A percentile compares a stretch with the other conserved stretches of the same genome.
These are phyloP conservation scores for Backusella westeae DNA, from an alignment of 192 early-diverging fungal genomes.

Conservation along the genomic window DNA sequence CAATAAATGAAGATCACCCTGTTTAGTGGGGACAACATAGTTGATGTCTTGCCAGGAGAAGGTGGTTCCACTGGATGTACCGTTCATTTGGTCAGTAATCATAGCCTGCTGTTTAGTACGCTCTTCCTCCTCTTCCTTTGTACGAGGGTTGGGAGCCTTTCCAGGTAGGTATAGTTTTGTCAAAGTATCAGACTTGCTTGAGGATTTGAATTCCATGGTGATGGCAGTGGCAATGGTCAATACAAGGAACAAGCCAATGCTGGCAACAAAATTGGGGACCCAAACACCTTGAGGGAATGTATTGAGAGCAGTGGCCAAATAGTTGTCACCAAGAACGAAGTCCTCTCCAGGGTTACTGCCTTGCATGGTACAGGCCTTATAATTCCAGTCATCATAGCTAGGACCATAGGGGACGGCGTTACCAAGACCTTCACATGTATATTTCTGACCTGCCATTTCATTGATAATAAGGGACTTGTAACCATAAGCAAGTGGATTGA, in stretches of 20 bases:
- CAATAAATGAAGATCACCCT: conserved; percentile 61
- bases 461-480: conserved; percentile 65
- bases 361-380: conserved; percentile 59
- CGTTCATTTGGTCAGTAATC: conserved; percentile 30
- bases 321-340: conserved; percentile 58
- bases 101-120: conserved; percentile 31
- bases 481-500: conserved; percentile 69
- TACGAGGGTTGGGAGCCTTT: conserved; percentile 18
- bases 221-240: conserved; percentile 38
- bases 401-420: conserved; percentile 30
- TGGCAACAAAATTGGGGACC: conserved; percentile 56
- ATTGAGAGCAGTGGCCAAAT: conserved; percentile 49
- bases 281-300: conserved; percentile 56
- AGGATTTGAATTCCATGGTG: conserved; percentile 49
- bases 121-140: conserved; percentile 25
- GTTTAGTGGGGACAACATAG: conserved; percentile 67
- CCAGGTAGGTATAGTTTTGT: conserved; percentile 51
- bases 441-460: conserved; percentile 52
- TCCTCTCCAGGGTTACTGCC: conserved; percentile 53
- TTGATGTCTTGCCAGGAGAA: conserved; percentile 65
- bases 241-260: conserved; percentile 44
- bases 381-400: conserved; percentile 35
- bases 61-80: conserved; percentile 40
- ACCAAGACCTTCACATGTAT: conserved; percentile 33
- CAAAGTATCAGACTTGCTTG: conserved; percentile 43